Evolutionary conservation across 306 rosid genomes (phyloP), one percentile per base, ranked within the genome.

Genomic region (Sechiopsis laciniata): DNA sequence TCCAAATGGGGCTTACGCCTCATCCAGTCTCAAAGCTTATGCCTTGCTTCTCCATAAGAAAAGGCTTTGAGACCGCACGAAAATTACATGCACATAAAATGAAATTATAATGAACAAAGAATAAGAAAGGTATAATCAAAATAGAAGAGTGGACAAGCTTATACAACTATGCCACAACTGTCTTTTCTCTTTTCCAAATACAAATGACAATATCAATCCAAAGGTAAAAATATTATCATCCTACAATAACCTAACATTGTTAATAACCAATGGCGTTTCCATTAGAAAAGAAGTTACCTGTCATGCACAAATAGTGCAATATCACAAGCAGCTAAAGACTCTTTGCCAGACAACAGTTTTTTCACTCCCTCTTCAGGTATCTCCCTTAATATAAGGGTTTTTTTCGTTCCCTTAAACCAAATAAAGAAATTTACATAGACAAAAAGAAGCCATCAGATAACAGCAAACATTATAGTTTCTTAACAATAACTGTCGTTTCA

Each of bases 251-350:
- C 46, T 40, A 65, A 65, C 5, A 40, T 17, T 65, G 71, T 65
- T 19, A 67, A 68, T 5, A 48, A 46, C 13, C 57, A 48, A 21
- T 8, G 73, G 45, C 24, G 20, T 70, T 51, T 22, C 73, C 57
- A 20, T 68, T 8, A 50, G 14, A 68, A 46, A 68, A 42, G 48
- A 42, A 48, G 29, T 54, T 76, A 91, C 99, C 99, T 88, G 86
- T 91, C 97, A 68, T 89, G 90, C 80, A 89, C 90, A 83, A 95
- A 91, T 78, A 91, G 84, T 50, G 97, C 99, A 55, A 94, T 83
- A 75, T 89, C 99, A 78, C 97, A 91, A 26, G 90, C 85, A 74
- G 99, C 97, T 88, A 94, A 82, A 80, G 97, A 88, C 77, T 89
- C 99, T 83, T 89, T 94, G 74, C 78, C 84, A 74, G 88, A 83